Conservation (phyloP, 176 grass and related monocot genomes). For the Phoenix roebelenii region DNA sequence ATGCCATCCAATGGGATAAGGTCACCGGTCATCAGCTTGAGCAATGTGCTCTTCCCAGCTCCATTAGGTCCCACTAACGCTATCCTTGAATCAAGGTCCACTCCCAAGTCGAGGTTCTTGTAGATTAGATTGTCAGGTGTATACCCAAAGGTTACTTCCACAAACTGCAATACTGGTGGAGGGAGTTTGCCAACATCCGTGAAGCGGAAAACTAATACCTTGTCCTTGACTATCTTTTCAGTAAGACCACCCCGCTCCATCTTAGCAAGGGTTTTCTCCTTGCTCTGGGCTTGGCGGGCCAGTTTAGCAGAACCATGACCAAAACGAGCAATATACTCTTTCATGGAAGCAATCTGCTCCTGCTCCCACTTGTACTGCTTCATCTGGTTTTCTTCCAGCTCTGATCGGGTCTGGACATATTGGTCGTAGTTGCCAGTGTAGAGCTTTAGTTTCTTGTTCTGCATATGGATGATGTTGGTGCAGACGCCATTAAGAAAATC, state of each 20-base stretch:
- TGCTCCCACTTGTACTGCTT: slow-evolving; percentile 98
- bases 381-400: slow-evolving; percentile 89
- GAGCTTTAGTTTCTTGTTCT: slow-evolving; percentile 75
- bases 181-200: slow-evolving; percentile 77
- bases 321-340: slow-evolving; percentile 89
- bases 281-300: slow-evolving; percentile 78
- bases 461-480: slow-evolving; percentile 96
- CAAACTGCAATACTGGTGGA: slow-evolving; percentile 81
- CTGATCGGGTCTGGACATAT: slow-evolving; percentile 66
- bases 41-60: slow-evolving; percentile 82
- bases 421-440: slow-evolving; percentile 88
- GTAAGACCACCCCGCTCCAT: slow-evolving; percentile 95
- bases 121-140: slow-evolving; percentile 73
- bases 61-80: slow-evolving; percentile 82
- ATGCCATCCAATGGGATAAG: slow-evolving; percentile 61
- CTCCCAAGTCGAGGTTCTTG: slow-evolving; percentile 80
- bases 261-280: slow-evolving; percentile 95
- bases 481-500: slow-evolving; percentile 94
- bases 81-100: slow-evolving; percentile 78
- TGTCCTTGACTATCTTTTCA: slow-evolving; percentile 64
- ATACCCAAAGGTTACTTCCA: slow-evolving; percentile 81
- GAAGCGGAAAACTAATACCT: slow-evolving; percentile 62
- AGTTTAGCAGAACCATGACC: slow-evolving; percentile 89
- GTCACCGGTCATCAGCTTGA: slow-evolving; percentile 91
- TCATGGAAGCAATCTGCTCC: slow-evolving; percentile 84